Evolutionary conservation across 176 grass and related monocot species (phyloP).

Genomic region (Carex myosuroides): DNA sequence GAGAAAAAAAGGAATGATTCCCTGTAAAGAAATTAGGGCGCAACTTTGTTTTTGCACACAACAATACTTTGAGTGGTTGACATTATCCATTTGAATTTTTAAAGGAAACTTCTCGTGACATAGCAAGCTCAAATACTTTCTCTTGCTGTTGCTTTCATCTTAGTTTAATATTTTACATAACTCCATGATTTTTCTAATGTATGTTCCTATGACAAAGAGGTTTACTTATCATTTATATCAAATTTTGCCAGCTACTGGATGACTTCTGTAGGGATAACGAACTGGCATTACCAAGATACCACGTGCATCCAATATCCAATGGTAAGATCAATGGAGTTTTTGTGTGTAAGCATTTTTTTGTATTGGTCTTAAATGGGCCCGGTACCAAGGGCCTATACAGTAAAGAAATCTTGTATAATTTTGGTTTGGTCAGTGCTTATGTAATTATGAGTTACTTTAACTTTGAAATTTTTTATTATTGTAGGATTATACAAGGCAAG

Average conservation of each 20-base stretch:
- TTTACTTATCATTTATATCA: background rate
- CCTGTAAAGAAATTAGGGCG: too few relatives aligned
- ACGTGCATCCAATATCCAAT: background rate
- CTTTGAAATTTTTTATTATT: too few relatives aligned
- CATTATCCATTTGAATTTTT: too few relatives aligned
- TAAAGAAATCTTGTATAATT: background rate
- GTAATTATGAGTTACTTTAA: background rate
- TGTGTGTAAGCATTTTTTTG: too few relatives aligned
- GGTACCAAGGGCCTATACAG: background rate
- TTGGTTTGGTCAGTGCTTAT: background rate
- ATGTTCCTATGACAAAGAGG: background rate
- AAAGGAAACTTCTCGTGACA: too few relatives aligned
- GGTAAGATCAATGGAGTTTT: background rate
- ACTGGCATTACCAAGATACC: conserved; percentile 13
- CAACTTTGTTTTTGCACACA: too few relatives aligned
- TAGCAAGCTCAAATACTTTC: background rate
- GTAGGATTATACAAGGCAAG: conserved; percentile 4
- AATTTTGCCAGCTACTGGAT: conserved; percentile 8
- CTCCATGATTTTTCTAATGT: background rate
- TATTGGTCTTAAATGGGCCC: background rate
- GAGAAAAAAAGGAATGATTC: too few relatives aligned
- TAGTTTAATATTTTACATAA: background rate
- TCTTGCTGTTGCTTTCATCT: background rate
- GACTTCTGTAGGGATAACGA: conserved; percentile 22
- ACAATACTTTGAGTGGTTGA: too few relatives aligned